These are phyloP conservation scores for Pleodorina starrii DNA, from an alignment of 139 green algal species.

Conservation along the genomic window DNA sequence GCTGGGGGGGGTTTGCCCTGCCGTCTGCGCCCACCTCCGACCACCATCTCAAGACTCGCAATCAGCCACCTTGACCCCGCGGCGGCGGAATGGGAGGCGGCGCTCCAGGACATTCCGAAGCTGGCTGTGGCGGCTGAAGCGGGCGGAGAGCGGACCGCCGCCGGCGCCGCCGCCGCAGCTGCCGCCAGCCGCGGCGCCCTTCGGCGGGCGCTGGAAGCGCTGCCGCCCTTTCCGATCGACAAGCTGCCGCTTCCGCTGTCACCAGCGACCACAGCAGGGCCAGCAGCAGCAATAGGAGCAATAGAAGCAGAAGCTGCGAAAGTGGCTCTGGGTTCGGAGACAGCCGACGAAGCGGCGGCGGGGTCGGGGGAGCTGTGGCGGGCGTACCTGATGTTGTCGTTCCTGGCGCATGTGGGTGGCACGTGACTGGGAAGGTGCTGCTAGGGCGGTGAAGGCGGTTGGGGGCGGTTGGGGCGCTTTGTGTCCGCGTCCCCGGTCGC, in stretches of 20 bases:
- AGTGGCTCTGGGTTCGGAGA: background rate
- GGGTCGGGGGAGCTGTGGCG: constrained; percentile 47
- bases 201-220: background rate
- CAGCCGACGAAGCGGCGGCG: no score
- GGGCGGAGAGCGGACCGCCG: background rate
- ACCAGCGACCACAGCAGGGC: background rate
- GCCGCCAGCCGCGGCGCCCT: constrained; percentile 19
- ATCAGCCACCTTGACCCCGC: background rate
- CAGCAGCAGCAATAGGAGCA: background rate
- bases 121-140: constrained; percentile 10
- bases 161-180: background rate
- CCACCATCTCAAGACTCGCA: no score
- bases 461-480: background rate
- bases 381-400: constrained; percentile 64
- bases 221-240: constrained; percentile 52
- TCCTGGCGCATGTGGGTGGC: constrained; percentile 59
- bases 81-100: constrained; percentile 43
- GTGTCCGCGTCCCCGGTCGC: no score
- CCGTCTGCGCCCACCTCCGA: no score
- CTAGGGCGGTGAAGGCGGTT: no score
- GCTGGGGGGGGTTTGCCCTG: no score
- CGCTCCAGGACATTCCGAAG: constrained; percentile 46
- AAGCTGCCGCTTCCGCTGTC: background rate
- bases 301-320: background rate
- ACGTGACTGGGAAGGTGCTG: no score